Evolutionary conservation across 1,139 yeast species (phyloP), one percentile per base, ranked within the genome.

Genomic region (Yamadazyma aaseri): DNA sequence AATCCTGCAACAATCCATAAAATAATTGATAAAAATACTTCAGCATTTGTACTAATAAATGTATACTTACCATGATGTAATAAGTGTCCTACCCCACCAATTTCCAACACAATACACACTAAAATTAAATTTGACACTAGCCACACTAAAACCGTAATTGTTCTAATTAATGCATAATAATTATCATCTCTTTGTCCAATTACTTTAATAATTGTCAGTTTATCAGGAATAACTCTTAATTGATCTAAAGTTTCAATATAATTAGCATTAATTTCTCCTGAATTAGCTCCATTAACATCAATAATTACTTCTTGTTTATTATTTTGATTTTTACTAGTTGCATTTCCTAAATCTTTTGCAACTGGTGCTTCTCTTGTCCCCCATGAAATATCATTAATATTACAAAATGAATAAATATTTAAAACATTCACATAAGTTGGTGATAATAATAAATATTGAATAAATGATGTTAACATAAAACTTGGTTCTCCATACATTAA

Each of bases 371-470:
- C 90, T 56, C 85, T 83, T 17, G 92, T 85, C 53, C 95, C 95
- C 95, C 95, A 85, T 0, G 96, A 84, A 34, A 89, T 95, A 68
- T 89, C 97, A 62, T 89, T 96, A 4, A 96, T 87, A 55, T 85
- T 85, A 66, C 94, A 84, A 58, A 85, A 85, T 5, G 94, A 86
- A 55, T 85, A 85, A 39, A 85, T 87, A 52, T 84, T 85, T 50
- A 85, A 68, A 33, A 85, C 84, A 52, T 85, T 85, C 56, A 83
- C 76, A 58, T 85, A 85, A 1, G 86, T 73, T 1, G 95, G 95
- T 29, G 86, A 78, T 38, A 85, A 60, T 39, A 85, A 61, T 36
- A 85, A 61, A 52, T 85, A 85, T 56, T 85, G 95, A 14, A 71
- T 47, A 53, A 84, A 81, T 33, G 86, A 76, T 1, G 92, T 83